Evolutionary conservation across 257 asterid genomes (phyloP).

Genomic region (Solanum gracilifrons): DNA sequence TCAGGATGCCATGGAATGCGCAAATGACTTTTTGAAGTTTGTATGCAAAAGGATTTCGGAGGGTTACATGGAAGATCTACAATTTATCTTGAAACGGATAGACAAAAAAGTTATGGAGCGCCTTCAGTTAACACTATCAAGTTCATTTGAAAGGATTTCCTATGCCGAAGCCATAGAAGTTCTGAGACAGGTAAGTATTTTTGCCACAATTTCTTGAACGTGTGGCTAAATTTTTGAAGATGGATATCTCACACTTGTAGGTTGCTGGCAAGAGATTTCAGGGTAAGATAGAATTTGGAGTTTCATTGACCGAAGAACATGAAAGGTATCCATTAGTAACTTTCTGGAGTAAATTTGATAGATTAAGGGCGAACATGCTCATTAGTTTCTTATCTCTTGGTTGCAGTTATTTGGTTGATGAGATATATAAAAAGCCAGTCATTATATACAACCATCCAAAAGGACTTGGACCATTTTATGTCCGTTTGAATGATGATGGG

Average conservation of each 20-base stretch:
- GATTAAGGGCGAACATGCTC: background rate
- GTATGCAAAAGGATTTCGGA: slow-evolving; percentile 49
- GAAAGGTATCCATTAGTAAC: slow-evolving; percentile 33
- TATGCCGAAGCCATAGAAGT: slow-evolving; percentile 59
- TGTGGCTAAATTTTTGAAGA: background rate
- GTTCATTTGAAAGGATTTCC: slow-evolving; percentile 43
- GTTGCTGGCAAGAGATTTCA: slow-evolving; percentile 27
- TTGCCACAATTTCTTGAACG: background rate
- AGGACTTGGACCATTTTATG: slow-evolving; percentile 54
- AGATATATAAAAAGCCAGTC: slow-evolving; percentile 47
- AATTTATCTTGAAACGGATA: slow-evolving; percentile 47
- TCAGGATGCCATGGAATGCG: slow-evolving; percentile 80
- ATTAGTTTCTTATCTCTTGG: background rate
- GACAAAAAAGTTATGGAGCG: slow-evolving; percentile 46
- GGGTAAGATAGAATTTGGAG: slow-evolving; percentile 52
- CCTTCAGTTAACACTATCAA: slow-evolving; percentile 24
- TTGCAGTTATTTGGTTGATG: slow-evolving; percentile 59
- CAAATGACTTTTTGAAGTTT: slow-evolving; percentile 59
- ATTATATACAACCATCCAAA: slow-evolving; percentile 68
- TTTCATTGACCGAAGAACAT: slow-evolving; percentile 63
- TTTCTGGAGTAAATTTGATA: background rate
- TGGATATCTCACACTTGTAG: slow-evolving; percentile 10
- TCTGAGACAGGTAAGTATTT: slow-evolving; percentile 41
- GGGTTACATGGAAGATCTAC: slow-evolving; percentile 55
- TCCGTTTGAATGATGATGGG: slow-evolving; percentile 51